Evolutionary conservation across 129 eudicot species (phyloP), one percentile per base, ranked within the genome.

Genomic region (Ambrosia artemisiifolia): DNA sequence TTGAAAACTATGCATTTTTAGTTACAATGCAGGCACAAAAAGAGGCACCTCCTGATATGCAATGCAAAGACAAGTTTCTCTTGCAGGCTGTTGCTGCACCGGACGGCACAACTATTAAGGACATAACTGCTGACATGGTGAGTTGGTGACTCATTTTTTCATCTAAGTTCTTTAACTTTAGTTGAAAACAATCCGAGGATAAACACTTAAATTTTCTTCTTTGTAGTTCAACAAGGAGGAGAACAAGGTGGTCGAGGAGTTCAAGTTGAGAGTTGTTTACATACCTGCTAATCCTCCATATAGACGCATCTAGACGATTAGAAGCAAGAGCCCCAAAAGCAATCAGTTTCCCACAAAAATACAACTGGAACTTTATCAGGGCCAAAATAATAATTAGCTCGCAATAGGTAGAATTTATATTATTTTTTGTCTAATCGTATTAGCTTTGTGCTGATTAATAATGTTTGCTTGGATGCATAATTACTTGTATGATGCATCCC

Each of bases 1-100:
- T 30, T 46, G 43, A 3, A 69, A 61, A 20, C 56, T 40, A 19
- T 40, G 46, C 11, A 16, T 65, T 66, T 70, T 32, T 85, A 89
- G 98, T 94, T 80, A 90, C 91, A 12, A 90, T 94, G 98, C 98
- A 94, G 83, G 97, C 93, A 7, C 89, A 76, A 42, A 90, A 85
- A 74, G 98, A 94, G 81, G 65, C 81, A 53, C 97, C 98, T 10
- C 69, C 81, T 6, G 95, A 83, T 67, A 81, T 94, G 97, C 97
- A 94, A 81, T 83, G 97, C 75, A 94, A 86, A 87, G 98, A 94
- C 79, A 94, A 94, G 79, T 94, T 94, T 82, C 85, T 90, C 14
- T 75, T 94, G 70, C 98, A 94, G 69, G 90, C 97, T 67, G 95
- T 81, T 82, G 56, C 84, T 82, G 98, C 86, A 59, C 91, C 97